These are phyloP conservation scores for Phyllostachys edulis DNA, from an alignment of 176 grass and related monocot genomes.

Conservation along the genomic window DNA sequence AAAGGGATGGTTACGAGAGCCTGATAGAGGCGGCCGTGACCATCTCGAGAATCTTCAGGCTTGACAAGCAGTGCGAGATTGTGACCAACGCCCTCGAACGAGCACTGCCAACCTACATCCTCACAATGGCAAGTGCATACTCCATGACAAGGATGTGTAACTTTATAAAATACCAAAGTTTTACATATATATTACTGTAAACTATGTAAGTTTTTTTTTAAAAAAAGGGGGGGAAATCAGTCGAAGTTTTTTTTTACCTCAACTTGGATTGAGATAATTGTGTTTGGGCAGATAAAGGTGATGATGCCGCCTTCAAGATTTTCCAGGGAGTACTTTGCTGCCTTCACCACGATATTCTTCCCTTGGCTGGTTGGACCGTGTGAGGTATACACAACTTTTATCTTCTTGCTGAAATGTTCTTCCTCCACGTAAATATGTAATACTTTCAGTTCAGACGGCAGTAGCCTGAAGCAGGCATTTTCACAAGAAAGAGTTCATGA, in stretches of 20 bases:
- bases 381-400: constrained; percentile 54
- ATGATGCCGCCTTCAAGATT: constrained; percentile 79
- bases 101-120: constrained; percentile 60
- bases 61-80: constrained; percentile 49
- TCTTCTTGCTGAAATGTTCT: background rate
- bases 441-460: constrained; percentile 6
- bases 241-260: background rate
- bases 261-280: constrained; percentile 8
- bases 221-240: too few relatives aligned
- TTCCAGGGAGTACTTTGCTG: constrained; percentile 71
- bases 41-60: constrained; percentile 51
- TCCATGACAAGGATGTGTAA: background rate
- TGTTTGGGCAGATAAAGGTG: constrained; percentile 64
- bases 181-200: background rate
- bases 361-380: constrained; percentile 87
- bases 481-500: constrained; percentile 11
- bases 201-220: background rate
- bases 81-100: constrained; percentile 61
- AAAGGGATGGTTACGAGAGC: constrained; percentile 78
- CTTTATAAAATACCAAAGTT: background rate
- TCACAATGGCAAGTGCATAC: constrained; percentile 61
- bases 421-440: background rate
- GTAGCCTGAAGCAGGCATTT: constrained; percentile 8
- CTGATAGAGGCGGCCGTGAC: constrained; percentile 55
- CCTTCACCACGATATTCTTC: constrained; percentile 86